Percentiles rank a stretch among this genome's conserved stretches.
phyloP scores from a whole-genome alignment of 2,329 filamentous ascomycete genomes.

The Anthostomella pinea region DNA sequence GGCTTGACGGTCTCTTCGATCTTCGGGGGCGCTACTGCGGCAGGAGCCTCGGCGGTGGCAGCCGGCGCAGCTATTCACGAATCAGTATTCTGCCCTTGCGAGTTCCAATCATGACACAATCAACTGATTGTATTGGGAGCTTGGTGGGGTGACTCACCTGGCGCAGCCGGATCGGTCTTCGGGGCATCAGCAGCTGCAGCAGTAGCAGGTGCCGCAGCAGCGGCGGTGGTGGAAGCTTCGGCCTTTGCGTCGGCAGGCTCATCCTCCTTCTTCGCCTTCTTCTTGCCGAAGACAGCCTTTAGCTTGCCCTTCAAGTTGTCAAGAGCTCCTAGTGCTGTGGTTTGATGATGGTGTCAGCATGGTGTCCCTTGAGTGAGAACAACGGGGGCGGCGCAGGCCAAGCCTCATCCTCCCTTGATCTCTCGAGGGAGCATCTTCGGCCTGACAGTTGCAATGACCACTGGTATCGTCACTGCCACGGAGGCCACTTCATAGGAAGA shows the following conservation, averaged over 20 bases:
- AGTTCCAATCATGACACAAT: too few species aligned
- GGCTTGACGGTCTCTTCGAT: too few species aligned
- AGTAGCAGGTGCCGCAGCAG: constrained; percentile 25
- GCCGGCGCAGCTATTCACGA: constrained; percentile 26
- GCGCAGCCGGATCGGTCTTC: constrained; percentile 14
- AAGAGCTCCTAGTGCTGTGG: constrained; percentile 46
- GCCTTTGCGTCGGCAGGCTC: constrained; percentile 29
- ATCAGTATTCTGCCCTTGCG: too few species aligned
- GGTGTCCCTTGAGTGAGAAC: constrained; percentile 5
- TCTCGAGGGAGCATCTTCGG: too few species aligned
- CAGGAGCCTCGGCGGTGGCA: constrained; percentile 19
- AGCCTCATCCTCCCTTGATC: too few species aligned
- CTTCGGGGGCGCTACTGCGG: too few species aligned
- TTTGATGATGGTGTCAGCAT: constrained; percentile 15
- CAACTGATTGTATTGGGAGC: not conserved
- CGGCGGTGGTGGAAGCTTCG: constrained; percentile 13
- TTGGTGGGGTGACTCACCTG: constrained; percentile 8
- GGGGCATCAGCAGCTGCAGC: constrained; percentile 16
- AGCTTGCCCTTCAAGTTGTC: constrained; percentile 57
- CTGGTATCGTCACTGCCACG: constrained; percentile 4
- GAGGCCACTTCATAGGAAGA: constrained; percentile 4
- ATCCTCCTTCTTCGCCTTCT: constrained; percentile 21
- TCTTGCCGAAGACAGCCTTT: constrained; percentile 37
- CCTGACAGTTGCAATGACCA: constrained; percentile 2
- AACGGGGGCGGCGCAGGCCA: not conserved